Conservation (phyloP, 345 rosid genomes). For the Salix udensis region DNA sequence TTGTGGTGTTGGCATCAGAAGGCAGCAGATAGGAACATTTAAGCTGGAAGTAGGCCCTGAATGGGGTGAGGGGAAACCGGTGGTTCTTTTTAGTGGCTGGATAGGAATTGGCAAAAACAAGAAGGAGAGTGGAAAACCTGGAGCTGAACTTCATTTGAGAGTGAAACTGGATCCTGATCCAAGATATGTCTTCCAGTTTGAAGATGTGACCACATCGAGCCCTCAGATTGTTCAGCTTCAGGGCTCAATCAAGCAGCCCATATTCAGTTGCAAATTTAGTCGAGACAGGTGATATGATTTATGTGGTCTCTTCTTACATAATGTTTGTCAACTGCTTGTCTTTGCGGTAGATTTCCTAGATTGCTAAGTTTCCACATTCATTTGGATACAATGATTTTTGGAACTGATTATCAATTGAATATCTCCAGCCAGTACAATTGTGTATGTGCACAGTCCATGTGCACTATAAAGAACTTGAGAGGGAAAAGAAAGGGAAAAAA, state of each 20-base stretch:
- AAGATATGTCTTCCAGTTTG: constrained; percentile 87
- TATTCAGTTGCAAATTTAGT: constrained; percentile 91
- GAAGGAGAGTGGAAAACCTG: constrained; percentile 55
- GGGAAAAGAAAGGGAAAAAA: neutral
- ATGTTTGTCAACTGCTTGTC: neutral
- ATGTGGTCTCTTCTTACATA: neutral
- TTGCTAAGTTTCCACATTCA: neutral
- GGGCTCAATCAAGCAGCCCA: constrained; percentile 85
- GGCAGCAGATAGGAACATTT: constrained; percentile 79
- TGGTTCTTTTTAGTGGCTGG: constrained; percentile 82
- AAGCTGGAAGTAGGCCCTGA: constrained; percentile 81
- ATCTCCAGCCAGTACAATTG: neutral
- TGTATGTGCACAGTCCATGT: neutral
- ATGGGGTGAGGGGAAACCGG: constrained; percentile 78
- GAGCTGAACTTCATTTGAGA: constrained; percentile 78
- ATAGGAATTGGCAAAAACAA: constrained; percentile 80
- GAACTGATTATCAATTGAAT: neutral
- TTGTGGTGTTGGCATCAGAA: constrained; percentile 72
- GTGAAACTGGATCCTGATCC: constrained; percentile 95
- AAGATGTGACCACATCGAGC: constrained; percentile 71
- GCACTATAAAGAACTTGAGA: neutral
- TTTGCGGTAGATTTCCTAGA: neutral
- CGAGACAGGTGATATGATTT: constrained; percentile 67
- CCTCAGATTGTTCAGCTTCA: constrained; percentile 96
- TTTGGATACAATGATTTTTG: neutral